Evolutionary conservation across 192 early-diverging fungal genomes (phyloP).

Genomic region (Obelidium mucronatum): DNA sequence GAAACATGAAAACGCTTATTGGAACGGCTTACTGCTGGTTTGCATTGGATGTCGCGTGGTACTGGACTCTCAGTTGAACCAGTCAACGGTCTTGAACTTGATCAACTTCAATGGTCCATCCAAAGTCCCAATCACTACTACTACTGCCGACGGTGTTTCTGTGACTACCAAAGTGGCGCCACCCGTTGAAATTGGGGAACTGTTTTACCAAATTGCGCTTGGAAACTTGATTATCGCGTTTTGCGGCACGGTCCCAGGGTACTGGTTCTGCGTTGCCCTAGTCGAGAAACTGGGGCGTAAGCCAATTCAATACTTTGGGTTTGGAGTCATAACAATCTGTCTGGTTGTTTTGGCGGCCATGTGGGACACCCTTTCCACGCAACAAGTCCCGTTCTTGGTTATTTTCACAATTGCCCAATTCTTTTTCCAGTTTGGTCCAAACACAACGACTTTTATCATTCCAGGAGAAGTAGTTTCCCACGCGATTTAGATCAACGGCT

Average conservation of each 20-base stretch:
- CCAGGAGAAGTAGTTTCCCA: constrained; percentile 79
- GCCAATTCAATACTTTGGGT: constrained; percentile 91
- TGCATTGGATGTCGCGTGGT: constrained; percentile 58
- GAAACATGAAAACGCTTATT: constrained; percentile 79
- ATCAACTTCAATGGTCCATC: constrained; percentile 44
- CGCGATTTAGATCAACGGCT: constrained; percentile 73
- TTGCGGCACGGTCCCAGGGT: constrained; percentile 79
- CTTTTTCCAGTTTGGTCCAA: constrained; percentile 96
- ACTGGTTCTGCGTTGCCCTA: constrained; percentile 91
- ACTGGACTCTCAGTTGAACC: constrained; percentile 50
- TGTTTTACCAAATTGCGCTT: constrained; percentile 57
- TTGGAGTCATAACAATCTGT: constrained; percentile 75
- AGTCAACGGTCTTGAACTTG: constrained; percentile 32
- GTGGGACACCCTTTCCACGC: constrained; percentile 36
- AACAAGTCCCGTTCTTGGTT: constrained; percentile 48
- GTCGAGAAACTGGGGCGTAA: constrained; percentile 92
- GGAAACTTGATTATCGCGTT: constrained; percentile 92
- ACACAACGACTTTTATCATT: constrained; percentile 85
- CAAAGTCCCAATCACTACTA: constrained; percentile 20
- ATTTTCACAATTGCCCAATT: too few species aligned
- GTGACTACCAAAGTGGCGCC: constrained; percentile 43
- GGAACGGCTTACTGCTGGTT: constrained; percentile 56
- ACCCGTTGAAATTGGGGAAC: constrained; percentile 60
- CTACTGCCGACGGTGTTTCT: not conserved
- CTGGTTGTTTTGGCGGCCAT: constrained; percentile 61